Conservation (phyloP, 106 monocot species). For the Acorus gramineus region DNA sequence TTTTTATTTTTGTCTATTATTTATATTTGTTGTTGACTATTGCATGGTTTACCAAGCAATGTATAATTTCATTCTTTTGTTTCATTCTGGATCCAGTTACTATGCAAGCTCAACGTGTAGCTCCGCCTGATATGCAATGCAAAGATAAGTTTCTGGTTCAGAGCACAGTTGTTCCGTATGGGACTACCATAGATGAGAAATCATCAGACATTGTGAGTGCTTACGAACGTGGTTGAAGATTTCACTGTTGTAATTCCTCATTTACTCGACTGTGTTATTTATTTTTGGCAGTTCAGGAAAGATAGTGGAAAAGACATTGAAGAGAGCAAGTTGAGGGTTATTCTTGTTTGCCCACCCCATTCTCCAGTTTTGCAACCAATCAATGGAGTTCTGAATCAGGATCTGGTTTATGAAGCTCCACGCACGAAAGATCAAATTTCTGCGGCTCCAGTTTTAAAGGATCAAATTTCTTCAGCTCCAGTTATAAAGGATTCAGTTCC, state of each 20-base stretch:
- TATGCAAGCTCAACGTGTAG: conserved; percentile 65
- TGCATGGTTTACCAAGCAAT: no score
- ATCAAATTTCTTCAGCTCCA: neutral
- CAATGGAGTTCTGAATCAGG: conserved; percentile 45
- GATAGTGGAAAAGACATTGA: conserved; percentile 60
- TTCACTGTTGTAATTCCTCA: conserved; percentile 1
- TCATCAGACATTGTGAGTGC: conserved; percentile 47
- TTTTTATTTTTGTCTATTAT: no score
- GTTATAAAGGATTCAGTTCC: no score
- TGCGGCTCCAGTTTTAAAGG: conserved; percentile 11
- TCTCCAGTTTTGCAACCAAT: conserved; percentile 38
- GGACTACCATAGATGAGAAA: conserved; percentile 69
- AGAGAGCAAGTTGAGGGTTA: conserved; percentile 69
- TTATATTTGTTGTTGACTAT: no score
- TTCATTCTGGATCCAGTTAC: conserved; percentile 40
- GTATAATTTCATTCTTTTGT: neutral
- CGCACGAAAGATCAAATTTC: conserved; percentile 9
- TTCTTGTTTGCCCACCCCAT: conserved; percentile 64
- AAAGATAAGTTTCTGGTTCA: conserved; percentile 94
- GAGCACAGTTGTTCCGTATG: conserved; percentile 64
- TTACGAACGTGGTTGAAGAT: neutral
- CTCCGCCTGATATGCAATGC: conserved; percentile 79
- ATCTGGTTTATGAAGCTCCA: conserved; percentile 20
- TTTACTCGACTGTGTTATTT: neutral
- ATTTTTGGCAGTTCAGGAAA: conserved; percentile 64